These are phyloP conservation scores for Coniosporium apollinis DNA, from an alignment of 495 filamentous ascomycete species.

Conservation along the genomic window DNA sequence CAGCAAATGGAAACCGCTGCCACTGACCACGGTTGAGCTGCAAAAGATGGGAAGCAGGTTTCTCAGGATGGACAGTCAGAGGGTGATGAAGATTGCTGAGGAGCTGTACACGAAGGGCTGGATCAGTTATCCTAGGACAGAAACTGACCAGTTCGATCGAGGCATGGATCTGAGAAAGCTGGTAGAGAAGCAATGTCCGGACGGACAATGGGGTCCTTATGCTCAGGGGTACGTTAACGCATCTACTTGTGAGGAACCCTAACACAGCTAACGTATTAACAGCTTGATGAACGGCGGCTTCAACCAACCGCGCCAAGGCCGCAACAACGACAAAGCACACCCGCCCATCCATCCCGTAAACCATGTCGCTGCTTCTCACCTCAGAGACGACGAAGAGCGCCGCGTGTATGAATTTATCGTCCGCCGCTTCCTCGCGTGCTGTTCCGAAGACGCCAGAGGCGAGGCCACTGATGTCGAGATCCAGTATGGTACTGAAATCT, in stretches of 20 bases:
- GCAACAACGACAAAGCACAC: conserved; percentile 89
- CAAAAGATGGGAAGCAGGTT: conserved; percentile 88
- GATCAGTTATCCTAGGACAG: conserved; percentile 92
- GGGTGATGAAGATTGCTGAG: conserved; percentile 81
- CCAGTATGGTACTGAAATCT: conserved; percentile 65
- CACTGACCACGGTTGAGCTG: conserved; percentile 93
- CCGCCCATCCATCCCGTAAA: conserved; percentile 91
- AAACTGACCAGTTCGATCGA: conserved; percentile 90
- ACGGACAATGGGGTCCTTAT: conserved; percentile 62
- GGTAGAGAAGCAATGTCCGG: conserved; percentile 67
- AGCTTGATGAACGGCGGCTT: conserved; percentile 65
- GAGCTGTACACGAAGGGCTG: conserved; percentile 84
- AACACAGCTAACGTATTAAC: conserved; percentile 5
- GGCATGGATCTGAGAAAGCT: conserved; percentile 71
- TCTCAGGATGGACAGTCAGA: conserved; percentile 66
- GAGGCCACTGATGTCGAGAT: conserved; percentile 71
- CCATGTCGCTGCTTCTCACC: conserved; percentile 44
- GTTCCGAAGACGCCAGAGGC: conserved; percentile 84
- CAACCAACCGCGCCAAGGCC: conserved; percentile 61
- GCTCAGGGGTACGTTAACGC: conserved; percentile 39
- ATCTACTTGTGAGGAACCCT: not conserved
- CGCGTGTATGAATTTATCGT: conserved; percentile 85
- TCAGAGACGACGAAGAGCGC: conserved; percentile 46
- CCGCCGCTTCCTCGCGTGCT: conserved; percentile 91
- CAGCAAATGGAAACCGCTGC: conserved; percentile 84